Percentiles rank a stretch among this genome's conserved stretches.
Conservation (phyloP, 192 early-diverging fungal genomes). For the Coemansia sp. region DNA sequence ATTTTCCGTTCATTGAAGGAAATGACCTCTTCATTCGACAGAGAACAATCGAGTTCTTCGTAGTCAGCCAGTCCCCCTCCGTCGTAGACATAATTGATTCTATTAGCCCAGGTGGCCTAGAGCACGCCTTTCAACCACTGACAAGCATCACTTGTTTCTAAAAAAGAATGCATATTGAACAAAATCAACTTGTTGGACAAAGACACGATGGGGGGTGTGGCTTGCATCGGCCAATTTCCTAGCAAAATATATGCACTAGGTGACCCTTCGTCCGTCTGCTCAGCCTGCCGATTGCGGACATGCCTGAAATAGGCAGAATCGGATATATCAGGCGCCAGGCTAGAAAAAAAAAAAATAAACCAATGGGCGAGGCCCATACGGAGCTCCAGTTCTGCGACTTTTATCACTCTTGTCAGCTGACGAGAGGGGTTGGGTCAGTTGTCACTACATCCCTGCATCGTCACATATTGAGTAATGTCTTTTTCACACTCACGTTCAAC, state of each 20-base stretch:
- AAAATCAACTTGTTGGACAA: not conserved
- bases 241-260: not conserved
- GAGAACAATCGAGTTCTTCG: constrained; percentile 1
- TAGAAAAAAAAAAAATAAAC: not conserved
- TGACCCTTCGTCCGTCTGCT: not conserved
- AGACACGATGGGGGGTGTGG: not conserved
- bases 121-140: not conserved
- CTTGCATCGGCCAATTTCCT: constrained; percentile 6
- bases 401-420: not conserved
- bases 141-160: not conserved
- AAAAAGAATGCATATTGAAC: not conserved
- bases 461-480: not conserved
- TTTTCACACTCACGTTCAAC: not conserved
- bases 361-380: not conserved
- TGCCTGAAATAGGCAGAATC: not conserved
- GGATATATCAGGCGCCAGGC: not conserved
- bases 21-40: not conserved
- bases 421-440: not conserved
- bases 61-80: not conserved
- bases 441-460: not conserved
- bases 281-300: not conserved
- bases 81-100: not conserved
- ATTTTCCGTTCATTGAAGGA: not conserved
- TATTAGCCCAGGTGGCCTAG: not conserved
- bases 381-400: not conserved